Base-by-base conservation (phyloP, 2,329 filamentous ascomycete genomes). In the Botryotinia globosa region DNA sequence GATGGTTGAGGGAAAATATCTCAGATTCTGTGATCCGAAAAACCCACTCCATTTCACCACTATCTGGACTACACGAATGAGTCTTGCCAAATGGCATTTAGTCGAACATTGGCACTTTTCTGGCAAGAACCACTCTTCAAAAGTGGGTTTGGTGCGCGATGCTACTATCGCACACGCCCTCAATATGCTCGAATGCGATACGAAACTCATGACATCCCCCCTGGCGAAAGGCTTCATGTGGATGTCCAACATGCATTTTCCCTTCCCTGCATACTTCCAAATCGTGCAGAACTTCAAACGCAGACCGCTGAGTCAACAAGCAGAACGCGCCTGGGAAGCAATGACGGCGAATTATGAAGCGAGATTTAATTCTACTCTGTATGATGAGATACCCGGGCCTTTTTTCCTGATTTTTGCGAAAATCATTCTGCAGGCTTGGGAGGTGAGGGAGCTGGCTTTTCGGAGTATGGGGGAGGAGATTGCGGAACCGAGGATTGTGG, bases 21-120 rank as follows among this genome's bases (percentile, higher is more conserved):
- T 85, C 25, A 78, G 80, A n/a, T 82, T 81, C 73, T 84, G 82
- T 76, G 81, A 85, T 74, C 79, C 81, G 14, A 77, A 81, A 1
- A 80, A 80, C 18, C 82, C 82, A 14, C 68, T 84, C 1, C 83
- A 85, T 63, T 71, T 75, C 77, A 72, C 80, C 73, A 79, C 79
- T 1, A 78, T 79, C 32, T 80, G 78, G 76, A 76, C 71, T 45
- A 71, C 75, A 14, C 74, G 77, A 75, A 73, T 58, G 54, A 74
- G 72, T 59, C 59, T 80, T 71, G 76, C 77, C 34, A 80, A 77
- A 73, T 77, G 75, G 58, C 77, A 77, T 58, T 75, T 81, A 1
- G 54, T 78, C 51, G 79, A 79, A 67, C 73, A 80, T 64, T 76
- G 79, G 76, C 77, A 7, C 75, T 71, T 75, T 71, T 70, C 75